Conservation (phyloP, 2,329 filamentous ascomycete genomes). For the Cadophora luteo-olivacea region DNA sequence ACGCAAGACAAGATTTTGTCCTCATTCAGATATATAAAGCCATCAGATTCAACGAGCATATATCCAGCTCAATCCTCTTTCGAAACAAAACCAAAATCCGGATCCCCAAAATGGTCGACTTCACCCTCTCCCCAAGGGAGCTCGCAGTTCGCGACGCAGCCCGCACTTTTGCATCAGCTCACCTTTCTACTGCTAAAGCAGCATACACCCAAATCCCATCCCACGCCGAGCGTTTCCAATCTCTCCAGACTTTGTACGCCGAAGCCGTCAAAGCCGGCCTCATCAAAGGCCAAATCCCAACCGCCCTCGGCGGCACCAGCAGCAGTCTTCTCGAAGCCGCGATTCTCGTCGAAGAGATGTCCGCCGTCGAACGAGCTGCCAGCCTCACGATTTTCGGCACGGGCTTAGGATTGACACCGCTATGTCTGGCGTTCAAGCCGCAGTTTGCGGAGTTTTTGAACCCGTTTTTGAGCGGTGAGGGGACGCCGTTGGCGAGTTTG, state of each 20-base stretch:
- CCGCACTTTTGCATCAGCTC: constrained; percentile 34
- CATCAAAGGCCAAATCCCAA: constrained; percentile 54
- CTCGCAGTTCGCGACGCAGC: constrained; percentile 35
- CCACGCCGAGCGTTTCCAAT: constrained; percentile 50
- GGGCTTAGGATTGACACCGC: constrained; percentile 56
- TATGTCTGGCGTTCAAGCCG: constrained; percentile 51
- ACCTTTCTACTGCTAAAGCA: not conserved
- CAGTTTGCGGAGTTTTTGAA: constrained; percentile 51
- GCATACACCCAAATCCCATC: constrained; percentile 19
- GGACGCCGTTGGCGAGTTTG: constrained; percentile 53
- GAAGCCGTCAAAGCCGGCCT: constrained; percentile 50
- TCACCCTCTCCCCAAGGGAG: constrained; percentile 40
- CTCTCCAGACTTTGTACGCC: constrained; percentile 53
- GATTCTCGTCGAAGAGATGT: constrained; percentile 59
- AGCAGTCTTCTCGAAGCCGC: constrained; percentile 54
- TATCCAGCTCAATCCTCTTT: no score
- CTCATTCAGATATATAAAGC: no score
- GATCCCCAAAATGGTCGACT: constrained; percentile 35
- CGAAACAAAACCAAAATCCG: not conserved
- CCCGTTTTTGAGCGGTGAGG: constrained; percentile 53
- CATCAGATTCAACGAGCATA: no score
- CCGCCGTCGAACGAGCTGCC: constrained; percentile 55
- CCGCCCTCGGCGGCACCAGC: constrained; percentile 51
- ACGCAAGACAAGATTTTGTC: no score
- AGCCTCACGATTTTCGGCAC: constrained; percentile 58